Evolutionary conservation across 176 grass and related monocot genomes (phyloP).

Genomic region (Poa pratensis): DNA sequence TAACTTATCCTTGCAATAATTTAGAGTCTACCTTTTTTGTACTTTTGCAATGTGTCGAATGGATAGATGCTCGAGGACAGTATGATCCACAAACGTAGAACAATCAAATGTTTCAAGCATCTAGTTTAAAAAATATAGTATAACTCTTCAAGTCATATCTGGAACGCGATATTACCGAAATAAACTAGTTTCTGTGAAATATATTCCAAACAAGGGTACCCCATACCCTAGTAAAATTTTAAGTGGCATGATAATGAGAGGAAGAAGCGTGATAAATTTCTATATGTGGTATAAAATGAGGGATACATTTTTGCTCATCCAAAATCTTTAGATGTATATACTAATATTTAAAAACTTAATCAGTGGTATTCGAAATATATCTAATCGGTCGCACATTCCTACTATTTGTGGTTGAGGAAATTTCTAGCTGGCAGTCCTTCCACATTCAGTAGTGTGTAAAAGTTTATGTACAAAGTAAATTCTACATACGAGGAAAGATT

Average conservation of each 20-base stretch:
- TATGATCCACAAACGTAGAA: background rate
- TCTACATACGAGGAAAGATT: background rate
- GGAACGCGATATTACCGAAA: background rate
- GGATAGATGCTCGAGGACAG: background rate
- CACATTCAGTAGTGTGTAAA: background rate
- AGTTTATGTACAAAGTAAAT: background rate
- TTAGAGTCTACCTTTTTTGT: background rate
- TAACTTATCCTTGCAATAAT: constrained; percentile 3
- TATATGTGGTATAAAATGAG: background rate
- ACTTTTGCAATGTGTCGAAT: background rate
- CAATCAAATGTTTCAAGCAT: background rate
- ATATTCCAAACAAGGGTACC: background rate
- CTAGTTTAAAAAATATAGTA: background rate
- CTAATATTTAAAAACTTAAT: background rate
- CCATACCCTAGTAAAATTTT: background rate
- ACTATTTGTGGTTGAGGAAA: background rate
- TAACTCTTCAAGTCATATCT: background rate
- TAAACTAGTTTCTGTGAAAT: background rate
- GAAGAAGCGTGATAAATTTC: background rate
- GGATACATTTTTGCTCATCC: background rate
- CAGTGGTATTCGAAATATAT: no score
- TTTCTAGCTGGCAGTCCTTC: background rate
- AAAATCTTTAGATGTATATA: background rate
- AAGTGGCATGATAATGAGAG: background rate
- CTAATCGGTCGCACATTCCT: background rate